Conservation (phyloP, 805 yeast species). For the Candida pseudofarinosa region DNA sequence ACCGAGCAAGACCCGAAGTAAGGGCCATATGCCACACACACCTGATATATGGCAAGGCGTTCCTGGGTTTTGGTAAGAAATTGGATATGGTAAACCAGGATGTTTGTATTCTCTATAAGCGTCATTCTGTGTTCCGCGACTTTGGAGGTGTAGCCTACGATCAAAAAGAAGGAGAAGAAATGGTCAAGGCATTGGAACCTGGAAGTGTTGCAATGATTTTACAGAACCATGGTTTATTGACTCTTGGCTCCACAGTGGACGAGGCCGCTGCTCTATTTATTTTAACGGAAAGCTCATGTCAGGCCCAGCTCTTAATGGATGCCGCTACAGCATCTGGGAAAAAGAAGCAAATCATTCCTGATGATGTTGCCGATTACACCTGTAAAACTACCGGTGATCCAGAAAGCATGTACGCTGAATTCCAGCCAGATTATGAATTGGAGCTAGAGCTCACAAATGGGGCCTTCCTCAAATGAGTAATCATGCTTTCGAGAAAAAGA, state of each 20-base stretch:
- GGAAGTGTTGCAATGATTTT: slow-evolving; percentile 27
- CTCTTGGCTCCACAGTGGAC: slow-evolving; percentile 33
- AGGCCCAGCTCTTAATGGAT: slow-evolving; percentile 25
- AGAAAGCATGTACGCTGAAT: slow-evolving; percentile 65
- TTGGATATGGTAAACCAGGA: slow-evolving; percentile 82
- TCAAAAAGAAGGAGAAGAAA: slow-evolving; percentile 25
- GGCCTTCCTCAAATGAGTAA: slow-evolving; percentile 1
- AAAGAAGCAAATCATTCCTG: slow-evolving; percentile 10
- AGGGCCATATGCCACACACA: slow-evolving; percentile 40
- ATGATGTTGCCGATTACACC: slow-evolving; percentile 26
- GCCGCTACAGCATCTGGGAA: slow-evolving; percentile 5
- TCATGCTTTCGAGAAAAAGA: too few relatives aligned
- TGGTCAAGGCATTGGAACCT: slow-evolving; percentile 25
- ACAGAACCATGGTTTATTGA: slow-evolving; percentile 31
- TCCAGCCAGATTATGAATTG: slow-evolving; percentile 63
- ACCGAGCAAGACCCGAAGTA: slow-evolving; percentile 35
- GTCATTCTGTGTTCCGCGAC: slow-evolving; percentile 59
- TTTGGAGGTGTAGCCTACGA: slow-evolving; percentile 74
- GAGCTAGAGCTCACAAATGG: slow-evolving; percentile 13
- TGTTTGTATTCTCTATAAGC: slow-evolving; percentile 60
- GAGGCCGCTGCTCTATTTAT: slow-evolving; percentile 33
- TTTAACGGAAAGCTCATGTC: slow-evolving; percentile 28
- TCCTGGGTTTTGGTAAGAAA: slow-evolving; percentile 30
- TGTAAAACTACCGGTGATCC: slow-evolving; percentile 56
- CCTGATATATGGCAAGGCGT: slow-evolving; percentile 36